Percentiles rank a stretch among this genome's conserved stretches.
These are phyloP conservation scores for Backusella psychrophila DNA, from an alignment of 192 early-diverging fungal species.

Conservation along the genomic window DNA sequence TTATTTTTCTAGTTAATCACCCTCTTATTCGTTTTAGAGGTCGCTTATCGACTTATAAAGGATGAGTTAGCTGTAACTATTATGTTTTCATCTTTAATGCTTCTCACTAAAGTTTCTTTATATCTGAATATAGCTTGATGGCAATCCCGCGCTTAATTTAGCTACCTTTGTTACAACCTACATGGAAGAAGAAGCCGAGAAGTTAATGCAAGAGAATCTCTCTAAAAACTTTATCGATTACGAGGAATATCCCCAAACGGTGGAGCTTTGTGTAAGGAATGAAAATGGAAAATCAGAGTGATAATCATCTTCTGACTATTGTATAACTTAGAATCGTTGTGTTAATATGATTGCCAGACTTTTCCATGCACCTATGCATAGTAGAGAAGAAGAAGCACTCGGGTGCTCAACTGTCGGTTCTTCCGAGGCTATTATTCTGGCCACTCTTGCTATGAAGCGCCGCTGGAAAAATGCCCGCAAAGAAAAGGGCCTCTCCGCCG, in stretches of 20 bases:
- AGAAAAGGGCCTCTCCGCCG: constrained; percentile 60
- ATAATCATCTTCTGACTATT: not conserved
- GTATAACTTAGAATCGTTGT: constrained; percentile 32
- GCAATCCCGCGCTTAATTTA: constrained; percentile 74
- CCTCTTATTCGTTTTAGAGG: not conserved
- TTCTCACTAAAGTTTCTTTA: not conserved
- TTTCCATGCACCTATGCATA: constrained; percentile 36
- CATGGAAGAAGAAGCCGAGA: constrained; percentile 70
- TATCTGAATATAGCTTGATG: constrained; percentile 58
- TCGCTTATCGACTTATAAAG: constrained; percentile 36
- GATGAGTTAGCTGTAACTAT: constrained; percentile 32
- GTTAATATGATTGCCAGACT: constrained; percentile 44
- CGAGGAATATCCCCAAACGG: constrained; percentile 44
- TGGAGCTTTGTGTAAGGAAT: constrained; percentile 40
- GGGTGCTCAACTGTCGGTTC: constrained; percentile 78
- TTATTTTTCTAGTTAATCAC: not conserved
- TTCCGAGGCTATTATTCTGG: constrained; percentile 77
- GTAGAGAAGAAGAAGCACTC: constrained; percentile 41
- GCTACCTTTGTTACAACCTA: constrained; percentile 70
- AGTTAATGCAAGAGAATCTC: constrained; percentile 72
- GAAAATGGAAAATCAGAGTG: not conserved
- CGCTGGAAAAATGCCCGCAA: constrained; percentile 63
- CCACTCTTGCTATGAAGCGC: constrained; percentile 76
- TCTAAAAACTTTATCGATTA: constrained; percentile 70
- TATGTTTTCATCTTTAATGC: not conserved